phyloP scores from a whole-genome alignment of 2,329 filamentous ascomycete genomes.

The Penicillium psychrosexuale region DNA sequence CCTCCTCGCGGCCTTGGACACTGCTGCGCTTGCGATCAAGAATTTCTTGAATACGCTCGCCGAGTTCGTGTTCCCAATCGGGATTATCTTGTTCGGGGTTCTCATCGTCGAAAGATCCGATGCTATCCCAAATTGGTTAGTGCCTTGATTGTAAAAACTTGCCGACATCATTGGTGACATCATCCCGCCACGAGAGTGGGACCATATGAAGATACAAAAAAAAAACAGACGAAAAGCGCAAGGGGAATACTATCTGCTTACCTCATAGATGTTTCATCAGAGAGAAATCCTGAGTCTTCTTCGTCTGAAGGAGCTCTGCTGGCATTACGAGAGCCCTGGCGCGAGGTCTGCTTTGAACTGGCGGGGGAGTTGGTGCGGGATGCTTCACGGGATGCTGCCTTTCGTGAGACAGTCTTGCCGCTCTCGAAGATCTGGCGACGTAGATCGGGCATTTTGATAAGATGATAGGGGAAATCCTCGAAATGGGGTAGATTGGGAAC shows the following conservation, averaged over 20 bases:
- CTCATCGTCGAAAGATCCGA: constrained; percentile 65
- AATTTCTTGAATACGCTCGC: constrained; percentile 67
- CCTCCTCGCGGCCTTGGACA: constrained; percentile 65
- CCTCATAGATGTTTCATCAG: constrained; percentile 60
- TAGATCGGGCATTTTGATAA: constrained; percentile 45
- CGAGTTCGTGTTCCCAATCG: constrained; percentile 61
- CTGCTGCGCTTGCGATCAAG: constrained; percentile 76
- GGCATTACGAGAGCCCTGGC: constrained; percentile 52
- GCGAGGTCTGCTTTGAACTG: constrained; percentile 52
- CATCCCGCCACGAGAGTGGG: constrained; percentile 30
- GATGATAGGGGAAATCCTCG: neutral
- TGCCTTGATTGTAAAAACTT: constrained; percentile 2
- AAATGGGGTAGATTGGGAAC: neutral
- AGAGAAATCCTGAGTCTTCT: constrained; percentile 54
- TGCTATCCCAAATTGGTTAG: constrained; percentile 39
- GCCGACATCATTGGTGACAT: constrained; percentile 30
- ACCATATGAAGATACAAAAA: constrained; percentile 14
- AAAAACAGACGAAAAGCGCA: neutral
- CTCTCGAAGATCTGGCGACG: constrained; percentile 61
- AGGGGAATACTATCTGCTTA: constrained; percentile 28
- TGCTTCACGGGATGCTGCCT: constrained; percentile 55
- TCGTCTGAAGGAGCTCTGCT: constrained; percentile 59
- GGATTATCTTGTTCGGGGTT: constrained; percentile 55
- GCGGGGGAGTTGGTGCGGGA: constrained; percentile 54
- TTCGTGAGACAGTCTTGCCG: constrained; percentile 63